Percentiles rank a stretch among this genome's conserved stretches.
Evolutionary conservation across 805 yeast species (phyloP).

Genomic region (Saccharomycopsis amapae): DNA sequence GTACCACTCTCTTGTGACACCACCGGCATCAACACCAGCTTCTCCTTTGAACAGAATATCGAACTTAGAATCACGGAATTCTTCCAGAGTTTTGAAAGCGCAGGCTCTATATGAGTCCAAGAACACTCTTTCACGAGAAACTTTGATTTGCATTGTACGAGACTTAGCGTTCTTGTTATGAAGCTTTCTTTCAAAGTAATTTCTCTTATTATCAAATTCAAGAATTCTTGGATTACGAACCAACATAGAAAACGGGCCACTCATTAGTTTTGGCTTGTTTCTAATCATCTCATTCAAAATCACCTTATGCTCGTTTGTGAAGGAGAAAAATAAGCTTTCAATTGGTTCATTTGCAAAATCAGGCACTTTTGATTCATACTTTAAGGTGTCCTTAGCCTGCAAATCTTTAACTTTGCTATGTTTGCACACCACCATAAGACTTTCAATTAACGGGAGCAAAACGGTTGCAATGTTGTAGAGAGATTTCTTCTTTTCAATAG

Average conservation of each 20-base stretch:
- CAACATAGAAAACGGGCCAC: conserved; percentile 88
- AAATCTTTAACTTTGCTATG: conserved; percentile 60
- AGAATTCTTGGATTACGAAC: conserved; percentile 82
- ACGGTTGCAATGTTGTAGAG: conserved; percentile 68
- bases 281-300: conserved; percentile 88
- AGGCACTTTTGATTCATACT: conserved; percentile 53
- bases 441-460: conserved; percentile 78
- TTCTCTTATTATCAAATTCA: conserved; percentile 90
- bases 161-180: conserved; percentile 42
- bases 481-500: conserved; percentile 51
- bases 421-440: conserved; percentile 94
- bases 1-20: conserved; percentile 95
- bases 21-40: conserved; percentile 97
- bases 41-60: conserved; percentile 87
- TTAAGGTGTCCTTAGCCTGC: conserved; percentile 46
- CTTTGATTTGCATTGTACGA: conserved; percentile 49
- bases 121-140: conserved; percentile 86
- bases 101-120: conserved; percentile 81
- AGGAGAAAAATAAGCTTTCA: conserved; percentile 72
- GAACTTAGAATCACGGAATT: conserved; percentile 62
- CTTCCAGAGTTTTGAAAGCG: conserved; percentile 70
- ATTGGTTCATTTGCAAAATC: conserved; percentile 72
- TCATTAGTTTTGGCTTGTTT: conserved; percentile 84
- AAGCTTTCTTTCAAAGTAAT: conserved; percentile 70
- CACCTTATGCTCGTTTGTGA: conserved; percentile 83